These are phyloP conservation scores for Benincasa hispida DNA, from an alignment of 306 rosid genomes.

Conservation along the genomic window DNA sequence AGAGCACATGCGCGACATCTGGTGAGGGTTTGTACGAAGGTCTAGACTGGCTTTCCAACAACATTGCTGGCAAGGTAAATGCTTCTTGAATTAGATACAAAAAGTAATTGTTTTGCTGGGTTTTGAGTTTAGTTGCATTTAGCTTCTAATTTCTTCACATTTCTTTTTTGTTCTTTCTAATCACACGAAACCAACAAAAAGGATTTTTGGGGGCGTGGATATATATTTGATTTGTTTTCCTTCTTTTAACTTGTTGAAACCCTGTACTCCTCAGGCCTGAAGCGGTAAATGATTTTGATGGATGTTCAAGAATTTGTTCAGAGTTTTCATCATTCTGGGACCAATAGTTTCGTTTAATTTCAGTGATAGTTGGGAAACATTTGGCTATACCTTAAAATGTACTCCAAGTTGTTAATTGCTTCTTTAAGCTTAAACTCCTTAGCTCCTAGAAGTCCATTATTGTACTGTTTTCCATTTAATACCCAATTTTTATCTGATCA, in stretches of 20 bases:
- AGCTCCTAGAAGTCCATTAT: background rate
- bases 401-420: background rate
- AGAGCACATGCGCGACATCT: slow-evolving; percentile 53
- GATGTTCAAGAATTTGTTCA: background rate
- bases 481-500: background rate
- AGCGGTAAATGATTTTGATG: background rate
- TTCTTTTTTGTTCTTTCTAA: background rate
- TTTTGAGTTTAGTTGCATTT: background rate
- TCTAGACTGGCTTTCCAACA: slow-evolving; percentile 87
- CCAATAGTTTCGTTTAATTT: background rate
- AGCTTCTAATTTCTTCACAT: background rate
- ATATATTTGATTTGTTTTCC: background rate
- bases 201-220: background rate
- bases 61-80: slow-evolving; percentile 84
- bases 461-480: background rate
- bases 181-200: background rate
- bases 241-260: background rate
- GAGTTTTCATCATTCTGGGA: background rate
- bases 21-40: slow-evolving; percentile 98
- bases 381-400: background rate
- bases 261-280: background rate
- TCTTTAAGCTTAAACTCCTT: background rate
- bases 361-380: slow-evolving; percentile 1
- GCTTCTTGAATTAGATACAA: background rate
- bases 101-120: background rate